These are phyloP conservation scores for Amesomyces nigricolor DNA, from an alignment of 2,329 filamentous ascomycete species.

Conservation along the genomic window DNA sequence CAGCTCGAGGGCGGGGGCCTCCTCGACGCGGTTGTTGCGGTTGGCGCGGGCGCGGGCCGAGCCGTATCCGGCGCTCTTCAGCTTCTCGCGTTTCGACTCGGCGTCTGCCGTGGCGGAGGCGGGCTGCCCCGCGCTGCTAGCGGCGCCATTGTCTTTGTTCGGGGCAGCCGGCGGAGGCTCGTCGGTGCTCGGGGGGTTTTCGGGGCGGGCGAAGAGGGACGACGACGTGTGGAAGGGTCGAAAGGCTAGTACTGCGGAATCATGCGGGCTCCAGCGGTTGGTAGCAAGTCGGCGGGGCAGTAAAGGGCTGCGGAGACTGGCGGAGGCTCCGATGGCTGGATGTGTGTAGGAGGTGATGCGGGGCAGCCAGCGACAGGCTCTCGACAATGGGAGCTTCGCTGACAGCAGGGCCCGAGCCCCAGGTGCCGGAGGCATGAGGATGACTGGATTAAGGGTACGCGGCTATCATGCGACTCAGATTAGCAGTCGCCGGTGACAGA, in stretches of 20 bases:
- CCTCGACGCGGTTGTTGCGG: conserved; percentile 20
- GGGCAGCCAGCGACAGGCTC: conserved; percentile 14
- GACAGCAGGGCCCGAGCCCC: conserved; percentile 27
- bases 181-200: conserved; percentile 9
- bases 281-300: too few relatives aligned
- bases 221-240: conserved; percentile 20
- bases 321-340: not conserved
- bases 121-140: not conserved
- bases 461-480: conserved; percentile 11
- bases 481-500: not conserved
- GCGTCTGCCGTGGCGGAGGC: conserved; percentile 1
- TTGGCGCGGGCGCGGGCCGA: conserved; percentile 22
- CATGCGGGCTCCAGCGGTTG: not conserved
- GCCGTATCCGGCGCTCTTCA: conserved; percentile 20
- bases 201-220: conserved; percentile 9
- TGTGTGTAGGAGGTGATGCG: conserved; percentile 11
- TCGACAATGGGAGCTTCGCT: conserved; percentile 13
- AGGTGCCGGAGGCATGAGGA: conserved; percentile 25
- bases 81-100: conserved; percentile 18
- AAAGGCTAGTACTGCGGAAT: not conserved
- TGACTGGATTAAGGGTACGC: not conserved
- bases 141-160: conserved; percentile 5
- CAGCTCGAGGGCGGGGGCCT: conserved; percentile 14
- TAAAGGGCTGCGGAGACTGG: too few relatives aligned
- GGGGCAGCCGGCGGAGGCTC: not conserved